These are phyloP conservation scores for Apiospora hydei DNA, from an alignment of 2,329 filamentous ascomycete species.

Conservation along the genomic window DNA sequence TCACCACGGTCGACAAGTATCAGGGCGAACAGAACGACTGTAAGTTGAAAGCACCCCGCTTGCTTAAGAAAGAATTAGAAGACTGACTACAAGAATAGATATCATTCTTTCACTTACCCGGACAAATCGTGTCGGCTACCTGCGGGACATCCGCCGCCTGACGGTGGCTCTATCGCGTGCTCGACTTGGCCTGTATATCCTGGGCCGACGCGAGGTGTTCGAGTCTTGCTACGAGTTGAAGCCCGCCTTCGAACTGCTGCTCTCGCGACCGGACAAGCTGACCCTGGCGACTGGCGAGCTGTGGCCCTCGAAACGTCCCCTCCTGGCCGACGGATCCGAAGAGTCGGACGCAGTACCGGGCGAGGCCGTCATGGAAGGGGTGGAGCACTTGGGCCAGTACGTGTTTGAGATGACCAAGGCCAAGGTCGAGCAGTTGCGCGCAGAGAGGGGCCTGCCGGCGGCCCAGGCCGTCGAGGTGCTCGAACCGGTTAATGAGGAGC, in stretches of 20 bases:
- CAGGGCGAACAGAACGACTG: conserved; percentile 99
- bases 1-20: conserved; percentile 97
- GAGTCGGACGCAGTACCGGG: conserved; percentile 59
- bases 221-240: conserved; percentile 87
- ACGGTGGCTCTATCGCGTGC: conserved; percentile 95
- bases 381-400: conserved; percentile 95
- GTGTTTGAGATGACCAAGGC: conserved; percentile 93
- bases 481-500: conserved; percentile 42
- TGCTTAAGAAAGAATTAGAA: not conserved
- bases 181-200: conserved; percentile 87
- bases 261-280: conserved; percentile 82
- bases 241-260: conserved; percentile 81
- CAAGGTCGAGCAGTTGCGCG: conserved; percentile 57
- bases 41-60: conserved; percentile 56
- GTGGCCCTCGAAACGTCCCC: conserved; percentile 71
- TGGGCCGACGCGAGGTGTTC: conserved; percentile 88
- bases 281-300: conserved; percentile 85
- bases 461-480: conserved; percentile 29
- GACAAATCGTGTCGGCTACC: conserved; percentile 87
- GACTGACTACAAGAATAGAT: conserved; percentile 59
- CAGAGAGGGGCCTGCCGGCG: conserved; percentile 44
- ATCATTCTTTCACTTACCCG: conserved; percentile 92
- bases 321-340: conserved; percentile 34
- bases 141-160: conserved; percentile 90
- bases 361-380: conserved; percentile 80